phyloP scores from a whole-genome alignment of 352 stramenopile genomes.

The Pythium insidiosum region DNA sequence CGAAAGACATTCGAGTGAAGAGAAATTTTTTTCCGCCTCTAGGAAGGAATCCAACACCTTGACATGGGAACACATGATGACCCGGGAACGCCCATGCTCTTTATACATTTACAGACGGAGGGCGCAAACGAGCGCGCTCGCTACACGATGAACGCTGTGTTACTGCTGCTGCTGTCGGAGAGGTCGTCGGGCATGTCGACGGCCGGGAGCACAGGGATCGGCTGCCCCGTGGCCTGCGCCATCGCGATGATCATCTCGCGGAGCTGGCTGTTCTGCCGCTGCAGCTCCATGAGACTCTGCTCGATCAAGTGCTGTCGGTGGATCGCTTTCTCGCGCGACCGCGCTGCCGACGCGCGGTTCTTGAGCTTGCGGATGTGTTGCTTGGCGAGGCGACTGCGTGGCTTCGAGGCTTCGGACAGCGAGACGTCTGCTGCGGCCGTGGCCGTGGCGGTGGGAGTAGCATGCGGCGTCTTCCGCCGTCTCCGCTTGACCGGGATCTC shows the following conservation, averaged over 20 bases:
- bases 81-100: no score
- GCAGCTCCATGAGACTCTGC: constrained; percentile 14
- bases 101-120: no score
- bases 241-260: constrained; percentile 12
- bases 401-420: background rate
- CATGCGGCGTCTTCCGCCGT: no score
- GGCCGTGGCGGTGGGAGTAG: no score
- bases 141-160: constrained; percentile 5
- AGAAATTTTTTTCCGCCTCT: no score
- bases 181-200: constrained; percentile 3
- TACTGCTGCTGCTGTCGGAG: no score
- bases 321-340: constrained; percentile 13
- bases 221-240: constrained; percentile 11
- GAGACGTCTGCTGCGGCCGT: no score
- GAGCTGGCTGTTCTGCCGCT: constrained; percentile 14
- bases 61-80: no score
- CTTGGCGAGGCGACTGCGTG: constrained; percentile 10
- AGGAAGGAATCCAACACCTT: no score
- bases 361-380: constrained; percentile 17
- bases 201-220: constrained; percentile 6
- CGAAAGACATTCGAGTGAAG: no score
- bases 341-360: constrained; percentile 16
- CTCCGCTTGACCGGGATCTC: no score
- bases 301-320: constrained; percentile 13
- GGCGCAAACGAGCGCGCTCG: no score